A percentile compares a stretch with the other conserved stretches of the same genome.
Conservation (phyloP, 176 grass and related monocot genomes). For the Calamus simplicifolius region DNA sequence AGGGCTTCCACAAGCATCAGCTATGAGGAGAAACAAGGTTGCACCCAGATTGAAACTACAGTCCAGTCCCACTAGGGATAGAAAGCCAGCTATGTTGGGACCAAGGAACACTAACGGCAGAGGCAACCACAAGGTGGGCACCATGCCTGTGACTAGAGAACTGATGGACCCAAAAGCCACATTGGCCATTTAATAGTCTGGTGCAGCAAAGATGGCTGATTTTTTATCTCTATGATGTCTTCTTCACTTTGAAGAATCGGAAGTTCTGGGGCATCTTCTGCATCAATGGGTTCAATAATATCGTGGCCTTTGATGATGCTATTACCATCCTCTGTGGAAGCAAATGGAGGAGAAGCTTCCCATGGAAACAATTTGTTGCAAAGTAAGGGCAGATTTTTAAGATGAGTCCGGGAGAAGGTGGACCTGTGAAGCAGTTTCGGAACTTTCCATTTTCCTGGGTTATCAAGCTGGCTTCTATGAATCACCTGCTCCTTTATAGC, state of each 20-base stretch:
- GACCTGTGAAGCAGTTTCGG: slow-evolving; percentile 26
- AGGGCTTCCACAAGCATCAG: slow-evolving; percentile 56
- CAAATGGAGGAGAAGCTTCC: slow-evolving; percentile 57
- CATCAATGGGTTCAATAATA: slow-evolving; percentile 52
- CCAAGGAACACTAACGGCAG: slow-evolving; percentile 61
- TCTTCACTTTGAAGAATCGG: slow-evolving; percentile 45
- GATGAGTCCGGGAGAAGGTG: neutral
- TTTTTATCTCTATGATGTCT: slow-evolving; percentile 44
- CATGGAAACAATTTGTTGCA: slow-evolving; percentile 51
- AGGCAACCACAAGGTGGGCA: slow-evolving; percentile 83
- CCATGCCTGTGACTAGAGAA: slow-evolving; percentile 76
- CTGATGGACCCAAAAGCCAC: slow-evolving; percentile 76
- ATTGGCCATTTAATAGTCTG: slow-evolving; percentile 52
- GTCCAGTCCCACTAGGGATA: slow-evolving; percentile 77
- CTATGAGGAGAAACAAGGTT: slow-evolving; percentile 92
- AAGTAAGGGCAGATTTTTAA: slow-evolving; percentile 26
- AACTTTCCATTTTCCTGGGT: slow-evolving; percentile 14
- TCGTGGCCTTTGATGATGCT: slow-evolving; percentile 47
- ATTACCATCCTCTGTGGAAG: slow-evolving; percentile 30
- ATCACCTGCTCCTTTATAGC: slow-evolving; percentile 16
- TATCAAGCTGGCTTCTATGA: slow-evolving; percentile 26
- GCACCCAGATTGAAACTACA: slow-evolving; percentile 92
- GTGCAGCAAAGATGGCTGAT: slow-evolving; percentile 19
- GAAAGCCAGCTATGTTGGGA: slow-evolving; percentile 65
- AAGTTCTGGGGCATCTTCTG: slow-evolving; percentile 54